Conservation (phyloP, 306 rosid species). For the Malus orientalis region DNA sequence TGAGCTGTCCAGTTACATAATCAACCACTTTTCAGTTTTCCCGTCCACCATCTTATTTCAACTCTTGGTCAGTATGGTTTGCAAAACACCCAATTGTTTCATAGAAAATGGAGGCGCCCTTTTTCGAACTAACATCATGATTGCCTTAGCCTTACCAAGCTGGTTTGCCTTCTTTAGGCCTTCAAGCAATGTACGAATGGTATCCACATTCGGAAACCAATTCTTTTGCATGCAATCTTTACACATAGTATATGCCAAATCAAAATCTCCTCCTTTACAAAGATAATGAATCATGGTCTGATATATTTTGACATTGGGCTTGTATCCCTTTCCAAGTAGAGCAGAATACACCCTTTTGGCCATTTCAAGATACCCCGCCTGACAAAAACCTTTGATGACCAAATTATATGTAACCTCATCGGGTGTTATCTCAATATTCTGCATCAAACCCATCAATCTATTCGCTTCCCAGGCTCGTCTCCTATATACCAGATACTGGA, state of each 20-base stretch:
- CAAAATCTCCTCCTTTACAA: conserved; percentile 48
- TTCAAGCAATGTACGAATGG: conserved; percentile 44
- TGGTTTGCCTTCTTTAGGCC: conserved; percentile 47
- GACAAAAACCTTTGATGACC: conserved; percentile 68
- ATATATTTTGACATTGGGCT: conserved; percentile 50
- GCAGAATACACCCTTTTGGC: conserved; percentile 57
- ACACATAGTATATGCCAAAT: conserved; percentile 48
- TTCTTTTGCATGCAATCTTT: conserved; percentile 49
- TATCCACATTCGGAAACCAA: conserved; percentile 60
- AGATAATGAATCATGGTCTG: conserved; percentile 88
- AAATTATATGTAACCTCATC: conserved; percentile 66
- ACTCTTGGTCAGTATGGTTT: conserved; percentile 19
- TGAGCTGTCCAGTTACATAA: conserved; percentile 22
- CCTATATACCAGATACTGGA: conserved; percentile 39
- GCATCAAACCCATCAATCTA: conserved; percentile 43
- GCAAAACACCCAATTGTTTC: conserved; percentile 29
- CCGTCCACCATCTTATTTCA: conserved; percentile 20
- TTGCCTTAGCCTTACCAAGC: conserved; percentile 30
- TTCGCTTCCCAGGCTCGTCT: conserved; percentile 74
- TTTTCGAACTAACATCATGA: conserved; percentile 36
- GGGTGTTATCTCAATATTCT: conserved; percentile 35
- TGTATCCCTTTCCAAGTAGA: conserved; percentile 36
- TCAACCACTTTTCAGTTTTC: conserved; percentile 4
- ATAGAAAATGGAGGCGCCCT: conserved; percentile 49
- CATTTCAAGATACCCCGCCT: conserved; percentile 51